A percentile compares a stretch with the other conserved stretches of the same genome.
Evolutionary conservation across 2,329 filamentous ascomycete species (phyloP).

Genomic region (Trichoderma arundinaceum): DNA sequence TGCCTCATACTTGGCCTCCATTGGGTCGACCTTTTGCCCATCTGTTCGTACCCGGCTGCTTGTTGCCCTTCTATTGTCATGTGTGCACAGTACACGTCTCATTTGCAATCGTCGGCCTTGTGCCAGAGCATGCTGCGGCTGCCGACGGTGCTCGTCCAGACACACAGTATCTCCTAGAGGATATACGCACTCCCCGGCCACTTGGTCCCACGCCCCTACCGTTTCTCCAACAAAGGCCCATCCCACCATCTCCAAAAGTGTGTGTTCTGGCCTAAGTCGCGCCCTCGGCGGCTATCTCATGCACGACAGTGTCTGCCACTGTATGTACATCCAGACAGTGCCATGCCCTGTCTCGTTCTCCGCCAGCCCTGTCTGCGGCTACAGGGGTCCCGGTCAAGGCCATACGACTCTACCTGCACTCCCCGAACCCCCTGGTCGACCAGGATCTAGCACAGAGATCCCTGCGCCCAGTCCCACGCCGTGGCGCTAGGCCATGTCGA

Average conservation of each 20-base stretch:
- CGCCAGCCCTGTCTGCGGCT: constrained; percentile 32
- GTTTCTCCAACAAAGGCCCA: constrained; percentile 18
- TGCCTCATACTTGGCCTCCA: background rate
- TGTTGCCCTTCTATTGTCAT: constrained; percentile 23
- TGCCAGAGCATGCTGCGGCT: background rate
- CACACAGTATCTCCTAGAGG: constrained; percentile 1
- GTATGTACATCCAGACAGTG: constrained; percentile 24
- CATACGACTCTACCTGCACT: constrained; percentile 18
- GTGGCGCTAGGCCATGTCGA: constrained; percentile 7
- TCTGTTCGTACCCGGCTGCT: constrained; percentile 1
- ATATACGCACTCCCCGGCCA: background rate
- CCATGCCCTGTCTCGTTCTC: background rate
- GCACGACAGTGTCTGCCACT: constrained; percentile 39
- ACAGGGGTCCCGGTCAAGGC: constrained; percentile 31
- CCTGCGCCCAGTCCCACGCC: constrained; percentile 33
- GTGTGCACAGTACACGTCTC: constrained; percentile 13
- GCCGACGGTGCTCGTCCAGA: background rate
- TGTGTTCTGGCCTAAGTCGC: background rate
- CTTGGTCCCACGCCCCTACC: constrained; percentile 1
- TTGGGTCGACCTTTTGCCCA: background rate
- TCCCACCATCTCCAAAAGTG: background rate
- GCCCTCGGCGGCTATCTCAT: constrained; percentile 42
- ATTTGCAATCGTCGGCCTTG: constrained; percentile 9
- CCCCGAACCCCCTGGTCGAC: constrained; percentile 34
- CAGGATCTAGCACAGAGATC: constrained; percentile 33